Evolutionary conservation across 306 rosid genomes (phyloP).

Genomic region (Citrullus colocynthis): DNA sequence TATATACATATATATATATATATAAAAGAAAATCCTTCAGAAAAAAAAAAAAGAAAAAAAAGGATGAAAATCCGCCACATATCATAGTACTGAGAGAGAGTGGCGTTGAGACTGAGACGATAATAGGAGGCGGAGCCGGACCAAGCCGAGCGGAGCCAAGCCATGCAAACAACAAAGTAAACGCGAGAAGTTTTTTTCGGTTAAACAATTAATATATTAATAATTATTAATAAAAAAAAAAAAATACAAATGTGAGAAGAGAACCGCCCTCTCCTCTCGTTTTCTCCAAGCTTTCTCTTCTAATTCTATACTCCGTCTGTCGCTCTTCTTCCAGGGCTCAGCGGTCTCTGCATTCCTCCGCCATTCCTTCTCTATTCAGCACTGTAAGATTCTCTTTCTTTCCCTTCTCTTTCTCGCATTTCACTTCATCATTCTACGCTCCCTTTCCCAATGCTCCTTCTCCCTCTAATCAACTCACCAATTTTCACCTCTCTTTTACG

Average conservation of each 20-base stretch:
- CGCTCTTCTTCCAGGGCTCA: not conserved
- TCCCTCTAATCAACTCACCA: not conserved
- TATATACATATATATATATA: too few relatives aligned
- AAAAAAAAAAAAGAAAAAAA: too few relatives aligned
- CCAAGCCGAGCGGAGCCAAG: too few relatives aligned
- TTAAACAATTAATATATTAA: not conserved
- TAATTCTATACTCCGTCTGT: not conserved
- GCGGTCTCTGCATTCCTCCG: not conserved
- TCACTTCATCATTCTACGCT: not conserved
- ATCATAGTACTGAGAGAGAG: too few relatives aligned
- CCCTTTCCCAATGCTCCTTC: not conserved
- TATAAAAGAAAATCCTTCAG: too few relatives aligned
- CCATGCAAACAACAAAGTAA: too few relatives aligned
- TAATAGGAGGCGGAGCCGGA: too few relatives aligned
- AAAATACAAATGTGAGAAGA: constrained; percentile 3
- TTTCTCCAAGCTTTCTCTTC: not conserved
- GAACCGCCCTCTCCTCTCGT: constrained; percentile 5
- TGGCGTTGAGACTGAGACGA: too few relatives aligned
- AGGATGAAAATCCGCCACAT: too few relatives aligned
- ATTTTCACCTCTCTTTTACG: not conserved
- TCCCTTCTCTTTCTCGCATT: not conserved
- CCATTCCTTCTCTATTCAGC: not conserved
- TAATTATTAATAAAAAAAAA: not conserved
- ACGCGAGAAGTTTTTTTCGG: not conserved
- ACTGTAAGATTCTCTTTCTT: not conserved